These are phyloP conservation scores for Boletus pseudopeckii DNA, from an alignment of 768 basidiomycete species.

Conservation along the genomic window DNA sequence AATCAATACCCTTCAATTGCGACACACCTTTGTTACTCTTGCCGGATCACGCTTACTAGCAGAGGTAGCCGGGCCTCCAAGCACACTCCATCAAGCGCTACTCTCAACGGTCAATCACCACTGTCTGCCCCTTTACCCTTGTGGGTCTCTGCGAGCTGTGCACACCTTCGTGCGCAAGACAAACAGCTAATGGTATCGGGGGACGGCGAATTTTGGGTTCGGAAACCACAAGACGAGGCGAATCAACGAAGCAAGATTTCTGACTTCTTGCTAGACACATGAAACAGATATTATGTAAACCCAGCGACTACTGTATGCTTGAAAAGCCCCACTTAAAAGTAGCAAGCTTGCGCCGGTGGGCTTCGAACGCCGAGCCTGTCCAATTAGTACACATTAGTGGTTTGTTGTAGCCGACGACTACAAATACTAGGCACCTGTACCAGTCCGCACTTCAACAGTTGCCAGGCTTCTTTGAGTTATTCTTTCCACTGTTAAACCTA, in stretches of 20 bases:
- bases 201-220: constrained; percentile 33
- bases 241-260: constrained; percentile 39
- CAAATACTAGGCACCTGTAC: constrained; percentile 22
- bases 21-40: constrained; percentile 56
- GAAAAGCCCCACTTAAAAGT: not conserved
- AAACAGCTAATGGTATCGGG: not conserved
- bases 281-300: not conserved
- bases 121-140: constrained; percentile 20
- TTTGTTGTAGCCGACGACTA: constrained; percentile 30
- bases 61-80: constrained; percentile 44
- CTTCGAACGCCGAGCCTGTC: not conserved
- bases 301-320: not conserved
- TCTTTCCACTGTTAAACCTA: constrained; percentile 1
- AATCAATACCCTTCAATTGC: constrained; percentile 31
- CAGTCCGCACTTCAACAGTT: not conserved
- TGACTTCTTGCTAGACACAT: constrained; percentile 37
- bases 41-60: constrained; percentile 59
- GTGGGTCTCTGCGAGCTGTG: constrained; percentile 32
- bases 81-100: constrained; percentile 1
- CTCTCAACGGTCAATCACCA: constrained; percentile 7
- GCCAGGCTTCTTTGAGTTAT: not conserved
- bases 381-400: not conserved
- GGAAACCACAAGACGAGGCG: constrained; percentile 27
- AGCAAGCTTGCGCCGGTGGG: not conserved
- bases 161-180: constrained; percentile 1